These are phyloP conservation scores for Eudorina sp. DNA, from an alignment of 139 green algal species.

Conservation along the genomic window DNA sequence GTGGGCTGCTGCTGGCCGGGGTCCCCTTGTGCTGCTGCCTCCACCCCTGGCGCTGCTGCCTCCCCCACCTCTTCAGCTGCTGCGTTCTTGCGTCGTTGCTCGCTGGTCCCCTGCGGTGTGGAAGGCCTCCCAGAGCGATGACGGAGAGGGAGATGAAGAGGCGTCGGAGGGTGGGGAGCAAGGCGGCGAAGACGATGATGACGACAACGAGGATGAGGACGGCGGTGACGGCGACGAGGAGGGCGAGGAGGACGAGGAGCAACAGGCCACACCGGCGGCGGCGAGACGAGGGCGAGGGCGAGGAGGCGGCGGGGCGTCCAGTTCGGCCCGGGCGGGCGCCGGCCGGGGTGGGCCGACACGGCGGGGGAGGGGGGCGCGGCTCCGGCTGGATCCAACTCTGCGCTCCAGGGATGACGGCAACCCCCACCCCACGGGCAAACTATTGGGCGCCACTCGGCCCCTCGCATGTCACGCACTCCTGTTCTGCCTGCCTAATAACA, in stretches of 20 bases:
- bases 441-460: no score
- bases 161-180: neutral
- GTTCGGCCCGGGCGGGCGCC: neutral
- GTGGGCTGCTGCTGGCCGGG: no score
- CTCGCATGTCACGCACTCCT: no score
- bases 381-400: no score
- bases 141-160: neutral
- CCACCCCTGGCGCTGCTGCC: no score
- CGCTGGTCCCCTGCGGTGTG: no score
- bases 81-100: neutral
- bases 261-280: neutral
- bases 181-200: neutral
- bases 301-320: neutral
- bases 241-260: slow-evolving; percentile 5
- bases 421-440: no score
- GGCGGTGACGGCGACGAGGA: neutral
- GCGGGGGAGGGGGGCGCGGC: no score
- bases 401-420: neutral
- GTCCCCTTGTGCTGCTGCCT: no score
- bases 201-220: neutral
- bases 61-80: neutral
- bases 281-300: no score
- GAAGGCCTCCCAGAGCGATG: neutral
- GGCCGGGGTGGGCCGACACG: no score
- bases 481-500: no score